A percentile compares a stretch with the other conserved stretches of the same genome.
Conservation (phyloP, 345 rosid species). For the Excoecaria cochinchinensis region DNA sequence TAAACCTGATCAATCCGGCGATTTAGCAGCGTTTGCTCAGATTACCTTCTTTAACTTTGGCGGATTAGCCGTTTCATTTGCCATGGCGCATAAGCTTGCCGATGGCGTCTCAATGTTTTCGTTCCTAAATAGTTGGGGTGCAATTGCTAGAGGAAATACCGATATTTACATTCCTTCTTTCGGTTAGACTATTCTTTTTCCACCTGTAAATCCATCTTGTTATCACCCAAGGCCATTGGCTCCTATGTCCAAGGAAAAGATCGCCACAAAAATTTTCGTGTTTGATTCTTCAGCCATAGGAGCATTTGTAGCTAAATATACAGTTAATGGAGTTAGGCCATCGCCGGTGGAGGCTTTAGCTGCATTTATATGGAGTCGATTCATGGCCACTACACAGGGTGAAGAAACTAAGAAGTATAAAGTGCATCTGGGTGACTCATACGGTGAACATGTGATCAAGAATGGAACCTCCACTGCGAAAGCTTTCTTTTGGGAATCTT, state of each 20-base stretch:
- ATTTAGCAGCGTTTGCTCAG: neutral
- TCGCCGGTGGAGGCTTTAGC: conserved; percentile 30
- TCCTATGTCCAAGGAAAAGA: conserved; percentile 20
- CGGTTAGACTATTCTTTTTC: neutral
- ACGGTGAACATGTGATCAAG: conserved; percentile 25
- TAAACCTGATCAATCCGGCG: neutral
- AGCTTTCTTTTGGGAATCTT: conserved; percentile 29
- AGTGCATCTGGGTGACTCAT: conserved; percentile 6
- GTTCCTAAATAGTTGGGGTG: neutral
- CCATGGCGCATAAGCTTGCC: neutral
- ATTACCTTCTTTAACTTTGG: neutral
- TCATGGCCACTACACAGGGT: conserved; percentile 4
- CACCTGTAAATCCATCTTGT: neutral
- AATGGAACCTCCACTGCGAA: conserved; percentile 20
- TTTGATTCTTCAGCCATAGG: conserved; percentile 32
- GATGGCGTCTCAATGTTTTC: neutral
- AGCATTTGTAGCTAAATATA: conserved; percentile 27
- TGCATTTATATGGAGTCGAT: conserved; percentile 7
- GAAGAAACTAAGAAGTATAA: neutral
- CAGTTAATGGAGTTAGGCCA: conserved; percentile 7
- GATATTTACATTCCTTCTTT: neutral
- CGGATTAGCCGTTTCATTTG: neutral
- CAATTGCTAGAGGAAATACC: neutral
- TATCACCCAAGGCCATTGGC: no score
- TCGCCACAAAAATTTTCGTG: conserved; percentile 38